These are phyloP conservation scores for Obelidium mucronatum DNA, from an alignment of 192 early-diverging fungal genomes.

Conservation along the genomic window DNA sequence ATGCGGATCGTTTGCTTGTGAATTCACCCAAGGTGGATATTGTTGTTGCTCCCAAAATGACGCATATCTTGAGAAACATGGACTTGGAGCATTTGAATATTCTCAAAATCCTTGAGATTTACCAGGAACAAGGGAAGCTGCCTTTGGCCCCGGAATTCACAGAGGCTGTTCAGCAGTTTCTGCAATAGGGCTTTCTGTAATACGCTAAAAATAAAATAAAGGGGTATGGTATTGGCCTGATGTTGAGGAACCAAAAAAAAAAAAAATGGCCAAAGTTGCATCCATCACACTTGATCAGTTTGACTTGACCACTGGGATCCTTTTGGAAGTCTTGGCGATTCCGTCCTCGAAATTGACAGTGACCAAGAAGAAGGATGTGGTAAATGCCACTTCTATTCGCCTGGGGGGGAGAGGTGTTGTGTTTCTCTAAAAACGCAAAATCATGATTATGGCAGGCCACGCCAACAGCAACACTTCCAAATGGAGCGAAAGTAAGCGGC, in stretches of 20 bases:
- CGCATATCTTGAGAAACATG: neutral
- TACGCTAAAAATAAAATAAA: neutral
- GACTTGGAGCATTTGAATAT: neutral
- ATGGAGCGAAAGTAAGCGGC: slow-evolving; percentile 29
- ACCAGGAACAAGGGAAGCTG: neutral
- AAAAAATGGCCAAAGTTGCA: slow-evolving; percentile 16
- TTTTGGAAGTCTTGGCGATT: slow-evolving; percentile 14
- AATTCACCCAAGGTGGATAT: neutral
- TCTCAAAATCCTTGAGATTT: neutral
- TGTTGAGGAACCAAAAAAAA: neutral
- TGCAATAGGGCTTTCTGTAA: too few species aligned
- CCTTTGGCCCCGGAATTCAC: neutral
- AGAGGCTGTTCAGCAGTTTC: too few species aligned
- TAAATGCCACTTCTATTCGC: neutral
- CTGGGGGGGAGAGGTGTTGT: neutral
- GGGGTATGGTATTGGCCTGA: neutral
- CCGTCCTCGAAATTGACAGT: slow-evolving; percentile 8
- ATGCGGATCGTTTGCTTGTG: neutral
- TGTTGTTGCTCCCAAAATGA: neutral
- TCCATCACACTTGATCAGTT: slow-evolving; percentile 1
- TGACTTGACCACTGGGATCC: slow-evolving; percentile 11
- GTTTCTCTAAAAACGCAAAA: neutral
- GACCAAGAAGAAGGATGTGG: slow-evolving; percentile 28
- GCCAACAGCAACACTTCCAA: slow-evolving; percentile 26
- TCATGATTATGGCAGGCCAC: slow-evolving; percentile 1